phyloP scores from a whole-genome alignment of 352 stramenopile genomes.

The Heterotrichella gracilis region DNA sequence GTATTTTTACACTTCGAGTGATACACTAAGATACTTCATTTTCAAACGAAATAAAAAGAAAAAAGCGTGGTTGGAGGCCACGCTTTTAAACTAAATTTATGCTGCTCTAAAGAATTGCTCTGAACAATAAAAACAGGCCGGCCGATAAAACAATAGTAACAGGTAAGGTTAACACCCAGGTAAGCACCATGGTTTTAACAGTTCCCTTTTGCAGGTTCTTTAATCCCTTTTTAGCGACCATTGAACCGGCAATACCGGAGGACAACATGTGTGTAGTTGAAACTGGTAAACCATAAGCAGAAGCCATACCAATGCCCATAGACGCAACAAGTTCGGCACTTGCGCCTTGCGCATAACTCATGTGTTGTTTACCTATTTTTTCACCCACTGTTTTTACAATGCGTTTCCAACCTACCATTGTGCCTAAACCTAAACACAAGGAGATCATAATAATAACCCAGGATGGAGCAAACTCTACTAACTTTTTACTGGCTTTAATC shows the following conservation, averaged over 20 bases:
- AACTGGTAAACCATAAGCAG: not conserved
- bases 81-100: not conserved
- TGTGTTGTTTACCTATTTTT: slow-evolving; percentile 3
- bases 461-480: not conserved
- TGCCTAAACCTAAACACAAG: not conserved
- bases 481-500: not conserved
- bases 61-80: too few relatives aligned
- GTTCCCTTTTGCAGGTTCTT: not conserved
- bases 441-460: not conserved
- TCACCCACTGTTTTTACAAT: not conserved
- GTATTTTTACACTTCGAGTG: not conserved
- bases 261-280: not conserved
- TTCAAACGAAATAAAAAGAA: too few relatives aligned
- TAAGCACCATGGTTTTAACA: not conserved
- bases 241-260: not conserved
- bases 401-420: not conserved
- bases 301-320: not conserved
- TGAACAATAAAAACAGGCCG: not conserved
- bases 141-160: not conserved
- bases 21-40: too few relatives aligned
- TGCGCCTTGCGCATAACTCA: not conserved
- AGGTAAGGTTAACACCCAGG: not conserved
- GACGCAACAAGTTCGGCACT: not conserved
- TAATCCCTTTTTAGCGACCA: not conserved
- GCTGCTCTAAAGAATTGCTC: not conserved